Base-by-base conservation (phyloP, 352 stramenopile species). In the Phytopythium delawarense region DNA sequence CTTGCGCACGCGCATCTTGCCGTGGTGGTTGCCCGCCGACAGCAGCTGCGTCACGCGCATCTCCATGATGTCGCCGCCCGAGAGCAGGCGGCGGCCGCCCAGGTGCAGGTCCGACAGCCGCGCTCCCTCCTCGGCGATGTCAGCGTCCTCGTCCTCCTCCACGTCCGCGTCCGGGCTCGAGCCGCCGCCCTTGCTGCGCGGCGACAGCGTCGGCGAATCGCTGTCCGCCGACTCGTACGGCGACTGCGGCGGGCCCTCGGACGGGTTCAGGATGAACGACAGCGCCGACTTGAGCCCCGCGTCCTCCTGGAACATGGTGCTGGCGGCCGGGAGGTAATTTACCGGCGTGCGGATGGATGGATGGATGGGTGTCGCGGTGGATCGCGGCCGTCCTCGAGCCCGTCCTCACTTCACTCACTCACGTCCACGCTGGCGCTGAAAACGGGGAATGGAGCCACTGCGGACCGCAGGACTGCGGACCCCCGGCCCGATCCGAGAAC, bases 251-350 rank as follows among this genome's bases (percentile, higher is more conserved):
- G 69, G 65, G 0, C 11, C 46, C 21, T 51, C 50, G 18, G 73
- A 76, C 35, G 81, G 81, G 70, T 89, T 91, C 42, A 91, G 70
- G 61, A 91, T 91, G 76, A 88, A 91, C 37, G 81, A 79, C 28
- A 91, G 62, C 54, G 78, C 75, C 32, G 72, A 66, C 62, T 90
- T 90, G 70, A 74, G 53, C 7, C 34, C 74, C 52, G 72, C 67
- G 56, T 89, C 72, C 51, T 84, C 68, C 18, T 60, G 63, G 54
- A 78, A 63, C 61, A 69, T 71, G 23, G 9, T 15, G 12, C 2
- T 12, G 13, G 12, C 7, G 21, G 23, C 21, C 20, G 16, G 40
- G 39, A 44, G 5, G 15, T 46, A 21, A 9, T 46, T 46, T 21
- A 46, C 18, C 18, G 0, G 34, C 34, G 15, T 21, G 40, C 16